Evolutionary conservation across 495 filamentous ascomycete species (phyloP).

Genomic region (Aspergillus affinis): DNA sequence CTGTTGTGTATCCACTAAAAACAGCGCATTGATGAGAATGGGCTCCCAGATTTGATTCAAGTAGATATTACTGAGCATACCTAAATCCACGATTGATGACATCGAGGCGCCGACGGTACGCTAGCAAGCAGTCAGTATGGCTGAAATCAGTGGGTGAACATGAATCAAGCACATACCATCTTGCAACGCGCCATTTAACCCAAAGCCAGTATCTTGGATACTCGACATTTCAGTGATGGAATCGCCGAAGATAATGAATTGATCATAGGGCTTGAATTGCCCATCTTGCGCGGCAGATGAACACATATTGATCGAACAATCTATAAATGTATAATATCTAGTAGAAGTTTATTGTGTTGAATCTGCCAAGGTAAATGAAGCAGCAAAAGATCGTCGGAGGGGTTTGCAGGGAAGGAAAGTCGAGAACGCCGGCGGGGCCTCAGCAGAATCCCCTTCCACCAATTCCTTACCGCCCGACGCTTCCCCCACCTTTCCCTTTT

Average conservation of each 20-base stretch:
- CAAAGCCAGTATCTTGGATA: constrained; percentile 61
- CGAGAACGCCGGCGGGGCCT: not conserved
- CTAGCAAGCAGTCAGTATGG: constrained; percentile 32
- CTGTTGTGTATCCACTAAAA: constrained; percentile 66
- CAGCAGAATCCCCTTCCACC: no score
- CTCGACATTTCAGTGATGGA: constrained; percentile 69
- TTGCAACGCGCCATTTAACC: constrained; percentile 69
- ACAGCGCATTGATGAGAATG: not conserved
- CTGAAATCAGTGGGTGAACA: not conserved
- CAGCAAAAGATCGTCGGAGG: no score
- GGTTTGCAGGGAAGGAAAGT: not conserved
- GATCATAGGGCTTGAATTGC: constrained; percentile 51
- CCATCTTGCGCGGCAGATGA: constrained; percentile 12
- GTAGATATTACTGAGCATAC: constrained; percentile 32
- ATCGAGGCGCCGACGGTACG: constrained; percentile 63
- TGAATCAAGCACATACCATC: constrained; percentile 49
- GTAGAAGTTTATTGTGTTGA: not conserved
- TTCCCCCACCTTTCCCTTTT: no score
- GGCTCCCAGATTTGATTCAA: not conserved
- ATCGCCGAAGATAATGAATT: constrained; percentile 81
- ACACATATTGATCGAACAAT: not conserved
- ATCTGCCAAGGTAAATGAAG: not conserved
- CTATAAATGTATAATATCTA: not conserved
- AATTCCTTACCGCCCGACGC: no score
- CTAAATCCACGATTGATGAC: constrained; percentile 66